Base-by-base conservation (phyloP, 75 land plant species). In the Picea glauca region DNA sequence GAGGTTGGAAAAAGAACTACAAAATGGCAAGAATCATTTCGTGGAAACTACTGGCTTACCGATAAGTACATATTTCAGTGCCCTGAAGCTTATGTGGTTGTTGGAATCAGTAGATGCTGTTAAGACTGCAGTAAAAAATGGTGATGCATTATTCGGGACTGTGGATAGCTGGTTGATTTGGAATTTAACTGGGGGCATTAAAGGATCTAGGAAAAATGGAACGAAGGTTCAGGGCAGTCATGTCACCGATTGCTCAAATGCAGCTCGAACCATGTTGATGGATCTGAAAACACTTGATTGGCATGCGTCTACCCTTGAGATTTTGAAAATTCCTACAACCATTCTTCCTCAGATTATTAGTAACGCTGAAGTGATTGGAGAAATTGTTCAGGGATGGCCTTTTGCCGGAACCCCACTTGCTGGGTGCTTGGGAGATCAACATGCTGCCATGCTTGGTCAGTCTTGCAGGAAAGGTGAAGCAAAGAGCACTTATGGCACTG, bases 381-480 rank as follows among this genome's bases (percentile, higher is more conserved):
- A 83, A 23, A 79, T 93, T 26, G 83, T 86, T 3, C 77, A 84
- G 18, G 96, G 90, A 5, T 98, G 99, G 99, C 94, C 94, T 5
- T 70, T 88, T 33, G 38, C 86, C 40, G 99, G 96, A 11, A 80
- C 93, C 66, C 91, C 93, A 12, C 84, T 98, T 68, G 84, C 96
- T 26, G 99, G 99, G 26, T 98, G 98, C 77, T 81, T 98, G 7
- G 99, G 99, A 8, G 99, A 98, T 68, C 99, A 98, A 61, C 99
- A 98, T 72, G 96, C 98, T 23, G 98, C 98, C 20, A 98, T 91
- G 93, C 74, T 98, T 3, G 99, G 98, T 3, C 99, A 98, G 62
- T 80, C 87, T n/a, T 98, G 98, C 64, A 83, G 84, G 50, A 87
- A 85, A 75, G 96, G 98, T 31, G 90, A 98, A 80, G 99, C 96